Evolutionary conservation across 129 eudicot species (phyloP).

Genomic region (Smallanthus sonchifolius): DNA sequence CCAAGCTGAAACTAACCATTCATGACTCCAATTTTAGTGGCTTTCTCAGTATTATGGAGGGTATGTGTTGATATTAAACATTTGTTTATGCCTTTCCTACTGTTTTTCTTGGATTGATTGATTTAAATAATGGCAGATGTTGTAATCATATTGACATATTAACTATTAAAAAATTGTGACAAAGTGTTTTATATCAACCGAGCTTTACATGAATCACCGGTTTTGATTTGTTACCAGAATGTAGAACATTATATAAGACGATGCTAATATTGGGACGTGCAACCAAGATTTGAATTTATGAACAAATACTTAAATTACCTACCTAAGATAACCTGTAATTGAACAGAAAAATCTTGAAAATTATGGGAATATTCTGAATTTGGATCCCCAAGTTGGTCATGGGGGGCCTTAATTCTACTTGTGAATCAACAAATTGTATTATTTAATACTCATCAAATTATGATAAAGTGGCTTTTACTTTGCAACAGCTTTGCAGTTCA

Average conservation of each 20-base stretch:
- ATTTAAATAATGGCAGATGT: not conserved
- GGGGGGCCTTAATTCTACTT: not conserved
- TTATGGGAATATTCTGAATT: not conserved
- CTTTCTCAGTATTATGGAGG: conserved; percentile 57
- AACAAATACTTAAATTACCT: not conserved
- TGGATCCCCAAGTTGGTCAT: not conserved
- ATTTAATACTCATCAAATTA: not conserved
- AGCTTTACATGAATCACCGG: not conserved
- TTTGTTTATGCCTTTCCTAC: not conserved
- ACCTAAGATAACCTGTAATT: not conserved
- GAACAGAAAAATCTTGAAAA: not conserved
- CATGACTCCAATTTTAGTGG: conserved; percentile 49
- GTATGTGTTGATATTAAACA: conserved; percentile 24
- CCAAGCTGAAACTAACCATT: conserved; percentile 42
- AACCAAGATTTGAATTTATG: not conserved
- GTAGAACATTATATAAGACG: not conserved
- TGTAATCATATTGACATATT: not conserved
- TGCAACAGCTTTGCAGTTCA: conserved; percentile 53
- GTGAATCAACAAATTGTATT: not conserved
- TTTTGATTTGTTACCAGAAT: not conserved
- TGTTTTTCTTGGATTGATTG: not conserved
- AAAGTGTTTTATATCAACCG: not conserved
- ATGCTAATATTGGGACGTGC: not conserved
- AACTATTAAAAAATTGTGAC: not conserved
- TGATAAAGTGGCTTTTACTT: not conserved